phyloP scores from a whole-genome alignment of 495 filamentous ascomycete genomes.

The Viridothelium virens region DNA sequence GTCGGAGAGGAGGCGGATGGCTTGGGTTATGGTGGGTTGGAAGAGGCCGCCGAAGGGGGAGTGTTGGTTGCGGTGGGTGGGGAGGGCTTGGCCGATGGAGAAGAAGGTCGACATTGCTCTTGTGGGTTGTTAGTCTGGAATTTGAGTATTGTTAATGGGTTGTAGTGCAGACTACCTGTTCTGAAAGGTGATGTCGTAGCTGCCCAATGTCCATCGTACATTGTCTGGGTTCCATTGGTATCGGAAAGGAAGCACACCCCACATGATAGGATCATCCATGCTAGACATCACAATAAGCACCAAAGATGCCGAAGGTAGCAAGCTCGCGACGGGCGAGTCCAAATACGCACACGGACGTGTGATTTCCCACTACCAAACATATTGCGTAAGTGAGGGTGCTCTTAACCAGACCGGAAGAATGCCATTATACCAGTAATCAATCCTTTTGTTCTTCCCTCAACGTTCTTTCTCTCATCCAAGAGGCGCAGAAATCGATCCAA shows the following conservation, averaged over 20 bases:
- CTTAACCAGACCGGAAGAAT: slow-evolving; percentile 5
- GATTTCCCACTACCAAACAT: slow-evolving; percentile 72
- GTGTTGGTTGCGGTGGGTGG: slow-evolving; percentile 72
- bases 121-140: slow-evolving; percentile 12
- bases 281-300: slow-evolving; percentile 39
- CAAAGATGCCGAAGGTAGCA: slow-evolving; percentile 10
- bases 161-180: slow-evolving; percentile 44
- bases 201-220: slow-evolving; percentile 77
- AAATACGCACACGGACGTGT: slow-evolving; percentile 85
- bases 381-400: slow-evolving; percentile 11
- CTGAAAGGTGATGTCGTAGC: slow-evolving; percentile 86
- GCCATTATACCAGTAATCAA: slow-evolving; percentile 68
- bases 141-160: neutral
- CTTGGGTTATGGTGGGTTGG: slow-evolving; percentile 80
- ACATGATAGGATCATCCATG: slow-evolving; percentile 88
- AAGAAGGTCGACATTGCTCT: slow-evolving; percentile 64
- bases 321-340: slow-evolving; percentile 10
- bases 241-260: slow-evolving; percentile 71
- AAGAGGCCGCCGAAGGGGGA: slow-evolving; percentile 70
- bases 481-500: slow-evolving; percentile 67
- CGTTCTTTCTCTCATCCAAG: slow-evolving; percentile 62
- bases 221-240: slow-evolving; percentile 63
- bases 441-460: slow-evolving; percentile 60
- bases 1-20: slow-evolving; percentile 71
- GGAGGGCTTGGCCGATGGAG: slow-evolving; percentile 75